Conservation (phyloP, 129 eudicot species). For the Flaveria bidentis region DNA sequence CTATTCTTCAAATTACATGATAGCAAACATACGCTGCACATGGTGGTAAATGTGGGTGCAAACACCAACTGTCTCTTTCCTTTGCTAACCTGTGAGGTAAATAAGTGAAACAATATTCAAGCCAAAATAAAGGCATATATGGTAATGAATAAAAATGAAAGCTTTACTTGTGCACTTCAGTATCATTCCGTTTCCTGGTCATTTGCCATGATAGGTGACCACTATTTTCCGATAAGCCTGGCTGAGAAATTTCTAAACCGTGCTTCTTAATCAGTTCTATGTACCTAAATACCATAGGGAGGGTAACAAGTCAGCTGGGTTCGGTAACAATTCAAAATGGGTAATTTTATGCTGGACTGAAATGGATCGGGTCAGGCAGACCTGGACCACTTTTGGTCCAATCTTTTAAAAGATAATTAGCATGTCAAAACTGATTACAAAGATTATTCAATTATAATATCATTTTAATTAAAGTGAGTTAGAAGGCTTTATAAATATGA, state of each 20-base stretch:
- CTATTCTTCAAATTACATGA: not conserved
- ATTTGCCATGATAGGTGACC: slow-evolving; percentile 70
- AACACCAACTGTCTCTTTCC: slow-evolving; percentile 83
- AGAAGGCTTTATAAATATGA: not conserved
- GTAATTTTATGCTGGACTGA: not conserved
- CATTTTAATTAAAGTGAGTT: not conserved
- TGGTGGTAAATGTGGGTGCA: slow-evolving; percentile 75
- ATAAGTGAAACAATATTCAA: not conserved
- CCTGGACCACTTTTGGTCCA: not conserved
- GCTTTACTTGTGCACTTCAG: slow-evolving; percentile 78
- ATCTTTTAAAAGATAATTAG: not conserved
- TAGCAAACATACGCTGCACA: slow-evolving; percentile 81
- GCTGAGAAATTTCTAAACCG: slow-evolving; percentile 84
- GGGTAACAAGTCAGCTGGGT: not conserved
- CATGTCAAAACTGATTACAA: not conserved
- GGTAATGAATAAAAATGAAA: not conserved
- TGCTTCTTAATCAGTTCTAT: slow-evolving; percentile 60
- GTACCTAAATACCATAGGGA: slow-evolving; percentile 46
- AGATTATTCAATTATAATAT: not conserved
- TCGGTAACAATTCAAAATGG: not conserved
- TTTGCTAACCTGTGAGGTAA: slow-evolving; percentile 50
- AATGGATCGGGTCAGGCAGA: not conserved
- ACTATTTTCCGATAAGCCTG: slow-evolving; percentile 64
- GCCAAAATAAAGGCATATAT: not conserved
- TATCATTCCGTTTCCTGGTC: slow-evolving; percentile 61